phyloP scores from a whole-genome alignment of 768 basidiomycete species.

The Lactarius pseudohatsudake region DNA sequence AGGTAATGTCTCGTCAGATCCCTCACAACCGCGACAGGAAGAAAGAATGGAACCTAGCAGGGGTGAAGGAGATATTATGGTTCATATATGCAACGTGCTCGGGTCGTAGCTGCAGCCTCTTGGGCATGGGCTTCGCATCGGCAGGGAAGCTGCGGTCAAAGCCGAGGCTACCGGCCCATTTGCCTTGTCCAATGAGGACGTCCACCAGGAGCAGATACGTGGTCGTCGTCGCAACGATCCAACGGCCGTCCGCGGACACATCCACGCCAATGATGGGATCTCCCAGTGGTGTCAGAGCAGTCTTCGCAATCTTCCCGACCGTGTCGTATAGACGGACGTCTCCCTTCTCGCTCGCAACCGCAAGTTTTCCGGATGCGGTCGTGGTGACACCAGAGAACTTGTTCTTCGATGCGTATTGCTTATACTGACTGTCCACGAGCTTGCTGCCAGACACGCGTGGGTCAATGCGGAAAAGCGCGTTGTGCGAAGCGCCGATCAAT shows the following conservation, averaged over 20 bases:
- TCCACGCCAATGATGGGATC: constrained; percentile 96
- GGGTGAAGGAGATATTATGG: constrained; percentile 80
- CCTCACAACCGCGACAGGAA: background rate
- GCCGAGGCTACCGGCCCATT: constrained; percentile 77
- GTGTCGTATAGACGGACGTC: constrained; percentile 94
- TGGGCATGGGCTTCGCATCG: constrained; percentile 87
- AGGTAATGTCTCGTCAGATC: constrained; percentile 16
- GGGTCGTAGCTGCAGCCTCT: constrained; percentile 78
- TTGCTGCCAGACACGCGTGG: constrained; percentile 91
- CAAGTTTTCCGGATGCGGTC: constrained; percentile 81
- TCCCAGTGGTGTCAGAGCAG: constrained; percentile 90
- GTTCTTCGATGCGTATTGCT: constrained; percentile 95
- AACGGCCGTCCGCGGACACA: constrained; percentile 90
- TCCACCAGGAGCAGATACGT: constrained; percentile 94
- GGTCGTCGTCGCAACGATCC: constrained; percentile 93
- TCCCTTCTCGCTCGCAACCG: constrained; percentile 94
- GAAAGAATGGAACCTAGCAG: constrained; percentile 67
- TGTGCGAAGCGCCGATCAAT: constrained; percentile 88
- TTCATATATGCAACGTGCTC: constrained; percentile 97
- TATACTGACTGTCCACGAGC: constrained; percentile 91
- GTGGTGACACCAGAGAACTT: constrained; percentile 92
- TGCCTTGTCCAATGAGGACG: constrained; percentile 89
- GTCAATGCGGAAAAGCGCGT: constrained; percentile 96
- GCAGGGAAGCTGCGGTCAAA: constrained; percentile 97
- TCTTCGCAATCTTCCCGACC: constrained; percentile 99